Percentiles rank a stretch among this genome's conserved stretches.
These are phyloP conservation scores for Hapsidospora chrysogenum DNA, from an alignment of 495 filamentous ascomycete species.

Conservation along the genomic window DNA sequence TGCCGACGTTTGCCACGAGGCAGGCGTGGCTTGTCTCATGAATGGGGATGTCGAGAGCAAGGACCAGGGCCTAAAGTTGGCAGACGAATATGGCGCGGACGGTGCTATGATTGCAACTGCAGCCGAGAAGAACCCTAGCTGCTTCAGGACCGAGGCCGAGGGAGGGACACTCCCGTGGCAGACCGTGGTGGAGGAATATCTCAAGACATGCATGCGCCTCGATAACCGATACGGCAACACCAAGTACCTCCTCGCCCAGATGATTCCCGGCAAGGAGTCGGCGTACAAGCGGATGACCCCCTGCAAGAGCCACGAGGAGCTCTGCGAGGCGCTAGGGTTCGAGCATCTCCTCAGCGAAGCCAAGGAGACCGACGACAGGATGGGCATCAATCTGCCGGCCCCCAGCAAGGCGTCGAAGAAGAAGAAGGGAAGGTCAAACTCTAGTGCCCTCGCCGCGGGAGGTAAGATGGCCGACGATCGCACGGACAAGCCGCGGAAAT, in stretches of 20 bases:
- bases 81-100: constrained; percentile 63
- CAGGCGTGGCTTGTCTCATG: constrained; percentile 79
- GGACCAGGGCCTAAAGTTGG: constrained; percentile 47
- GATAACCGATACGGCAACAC: constrained; percentile 84
- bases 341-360: constrained; percentile 42
- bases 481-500: constrained; percentile 9
- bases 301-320: constrained; percentile 46
- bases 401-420: too few relatives aligned
- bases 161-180: constrained; percentile 54
- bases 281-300: constrained; percentile 34
- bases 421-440: constrained; percentile 20
- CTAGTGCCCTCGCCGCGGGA: constrained; percentile 19
- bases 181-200: constrained; percentile 57
- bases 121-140: constrained; percentile 76
- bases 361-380: constrained; percentile 40
- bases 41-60: constrained; percentile 77
- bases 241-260: constrained; percentile 70
- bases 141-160: constrained; percentile 49
- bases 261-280: constrained; percentile 64
- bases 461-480: constrained; percentile 14
- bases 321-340: constrained; percentile 44
- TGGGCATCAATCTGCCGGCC: constrained; percentile 27
- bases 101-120: constrained; percentile 93
- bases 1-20: constrained; percentile 53
- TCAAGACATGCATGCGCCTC: constrained; percentile 50